phyloP scores from a whole-genome alignment of 2,329 filamentous ascomycete species.

The Rhytidhysteron rufulum region DNA sequence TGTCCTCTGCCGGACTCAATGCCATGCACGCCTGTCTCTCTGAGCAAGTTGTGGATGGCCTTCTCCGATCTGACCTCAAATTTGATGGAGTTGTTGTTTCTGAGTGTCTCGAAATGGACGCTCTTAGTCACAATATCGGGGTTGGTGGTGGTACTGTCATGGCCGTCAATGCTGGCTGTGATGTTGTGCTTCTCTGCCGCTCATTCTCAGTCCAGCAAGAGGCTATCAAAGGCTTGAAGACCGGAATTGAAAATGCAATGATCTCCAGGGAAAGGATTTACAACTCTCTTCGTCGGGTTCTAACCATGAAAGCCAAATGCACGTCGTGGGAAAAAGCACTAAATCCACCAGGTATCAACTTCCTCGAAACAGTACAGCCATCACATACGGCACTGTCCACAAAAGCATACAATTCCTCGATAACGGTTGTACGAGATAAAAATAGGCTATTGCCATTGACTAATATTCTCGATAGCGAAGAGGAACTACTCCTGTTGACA shows the following conservation, averaged over 20 bases:
- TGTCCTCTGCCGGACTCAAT: conserved; percentile 86
- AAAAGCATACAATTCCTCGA: conserved; percentile 85
- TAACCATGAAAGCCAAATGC: conserved; percentile 77
- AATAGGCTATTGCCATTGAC: conserved; percentile 79
- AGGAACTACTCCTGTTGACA: conserved; percentile 85
- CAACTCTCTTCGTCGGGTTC: conserved; percentile 72
- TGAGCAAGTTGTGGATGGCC: conserved; percentile 86
- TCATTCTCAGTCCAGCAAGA: conserved; percentile 87
- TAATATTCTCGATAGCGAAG: conserved; percentile 74
- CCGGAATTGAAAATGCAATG: conserved; percentile 86
- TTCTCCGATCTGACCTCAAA: conserved; percentile 81
- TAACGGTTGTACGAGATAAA: conserved; percentile 88
- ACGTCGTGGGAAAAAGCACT: conserved; percentile 89
- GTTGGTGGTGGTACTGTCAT: conserved; percentile 95
- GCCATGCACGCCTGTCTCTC: conserved; percentile 93
- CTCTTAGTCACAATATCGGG: conserved; percentile 91
- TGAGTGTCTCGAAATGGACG: conserved; percentile 95
- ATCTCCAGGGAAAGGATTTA: conserved; percentile 77
- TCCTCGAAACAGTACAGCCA: conserved; percentile 77
- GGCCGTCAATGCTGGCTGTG: conserved; percentile 94
- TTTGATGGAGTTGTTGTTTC: conserved; percentile 93
- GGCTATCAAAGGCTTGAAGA: conserved; percentile 82
- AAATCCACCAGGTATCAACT: conserved; percentile 74
- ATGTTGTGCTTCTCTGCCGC: conserved; percentile 82
- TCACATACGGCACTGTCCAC: conserved; percentile 77